Conservation (phyloP, 805 yeast species). For the Metschnikowia kofuensis region DNA sequence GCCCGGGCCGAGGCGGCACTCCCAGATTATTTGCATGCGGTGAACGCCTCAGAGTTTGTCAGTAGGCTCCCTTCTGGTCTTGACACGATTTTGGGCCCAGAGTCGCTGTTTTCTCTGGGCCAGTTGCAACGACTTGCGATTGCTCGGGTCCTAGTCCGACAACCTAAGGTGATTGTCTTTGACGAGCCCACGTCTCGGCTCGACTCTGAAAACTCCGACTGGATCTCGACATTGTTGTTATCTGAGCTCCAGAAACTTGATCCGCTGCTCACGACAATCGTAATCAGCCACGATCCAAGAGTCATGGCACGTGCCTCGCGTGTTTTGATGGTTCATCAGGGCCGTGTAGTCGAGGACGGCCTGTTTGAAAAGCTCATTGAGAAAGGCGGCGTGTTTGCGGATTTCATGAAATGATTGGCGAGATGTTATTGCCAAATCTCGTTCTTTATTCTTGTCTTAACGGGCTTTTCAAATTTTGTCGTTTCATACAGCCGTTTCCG, state of each 20-base stretch:
- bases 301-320: slow-evolving; percentile 60
- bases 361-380: slow-evolving; percentile 24
- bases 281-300: slow-evolving; percentile 73
- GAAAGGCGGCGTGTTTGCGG: slow-evolving; percentile 24
- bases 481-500: no score
- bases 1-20: slow-evolving; percentile 30
- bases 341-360: slow-evolving; percentile 49
- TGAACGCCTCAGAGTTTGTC: slow-evolving; percentile 56
- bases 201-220: slow-evolving; percentile 58
- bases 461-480: neutral
- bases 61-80: slow-evolving; percentile 53
- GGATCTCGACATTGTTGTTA: slow-evolving; percentile 49
- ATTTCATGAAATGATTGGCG: slow-evolving; percentile 2
- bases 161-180: slow-evolving; percentile 62
- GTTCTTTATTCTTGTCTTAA: neutral
- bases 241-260: slow-evolving; percentile 20
- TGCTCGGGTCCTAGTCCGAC: slow-evolving; percentile 73
- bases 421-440: no score
- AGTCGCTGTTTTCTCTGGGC: slow-evolving; percentile 73
- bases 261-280: slow-evolving; percentile 40
- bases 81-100: slow-evolving; percentile 53
- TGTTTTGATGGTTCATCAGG: slow-evolving; percentile 47
- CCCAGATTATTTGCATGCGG: slow-evolving; percentile 37
- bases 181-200: slow-evolving; percentile 92
- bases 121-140: slow-evolving; percentile 84